Percentiles rank a stretch among this genome's conserved stretches.
phyloP scores from a whole-genome alignment of 2,329 filamentous ascomycete species.

The Capronia epimyces region DNA sequence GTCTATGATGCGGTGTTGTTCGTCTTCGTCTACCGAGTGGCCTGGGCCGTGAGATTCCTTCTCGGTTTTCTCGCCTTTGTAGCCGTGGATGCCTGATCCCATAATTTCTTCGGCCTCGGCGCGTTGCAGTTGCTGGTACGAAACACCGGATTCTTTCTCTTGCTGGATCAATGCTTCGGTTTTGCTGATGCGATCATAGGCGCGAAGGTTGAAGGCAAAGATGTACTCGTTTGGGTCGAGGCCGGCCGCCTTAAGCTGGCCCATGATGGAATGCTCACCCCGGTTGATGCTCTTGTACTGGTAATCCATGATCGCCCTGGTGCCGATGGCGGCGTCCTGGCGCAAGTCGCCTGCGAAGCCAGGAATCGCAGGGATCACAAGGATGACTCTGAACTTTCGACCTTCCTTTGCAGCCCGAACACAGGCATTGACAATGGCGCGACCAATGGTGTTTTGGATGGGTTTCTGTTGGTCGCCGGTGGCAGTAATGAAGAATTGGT shows the following conservation, averaged over 20 bases:
- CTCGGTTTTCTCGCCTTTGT: constrained; percentile 37
- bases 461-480: constrained; percentile 83
- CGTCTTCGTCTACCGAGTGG: constrained; percentile 32
- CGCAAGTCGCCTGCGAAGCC: constrained; percentile 90
- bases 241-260: constrained; percentile 53
- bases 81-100: constrained; percentile 64
- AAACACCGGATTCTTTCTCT: constrained; percentile 75
- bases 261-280: constrained; percentile 86
- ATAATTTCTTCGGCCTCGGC: constrained; percentile 87
- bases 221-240: constrained; percentile 57
- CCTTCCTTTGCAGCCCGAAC: constrained; percentile 73
- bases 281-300: constrained; percentile 95
- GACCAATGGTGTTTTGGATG: constrained; percentile 80
- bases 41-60: constrained; percentile 20
- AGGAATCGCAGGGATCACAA: constrained; percentile 84
- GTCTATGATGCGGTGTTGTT: constrained; percentile 42
- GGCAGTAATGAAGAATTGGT: constrained; percentile 96
- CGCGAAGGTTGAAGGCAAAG: constrained; percentile 89
- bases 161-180: constrained; percentile 67
- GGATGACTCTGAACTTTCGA: constrained; percentile 84
- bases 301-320: constrained; percentile 94
- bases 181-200: constrained; percentile 86
- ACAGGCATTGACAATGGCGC: constrained; percentile 84
- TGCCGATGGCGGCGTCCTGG: constrained; percentile 75
- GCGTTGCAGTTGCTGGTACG: constrained; percentile 78